Conservation (phyloP, 2,329 filamentous ascomycete species). For the Podosphaera xanthii region DNA sequence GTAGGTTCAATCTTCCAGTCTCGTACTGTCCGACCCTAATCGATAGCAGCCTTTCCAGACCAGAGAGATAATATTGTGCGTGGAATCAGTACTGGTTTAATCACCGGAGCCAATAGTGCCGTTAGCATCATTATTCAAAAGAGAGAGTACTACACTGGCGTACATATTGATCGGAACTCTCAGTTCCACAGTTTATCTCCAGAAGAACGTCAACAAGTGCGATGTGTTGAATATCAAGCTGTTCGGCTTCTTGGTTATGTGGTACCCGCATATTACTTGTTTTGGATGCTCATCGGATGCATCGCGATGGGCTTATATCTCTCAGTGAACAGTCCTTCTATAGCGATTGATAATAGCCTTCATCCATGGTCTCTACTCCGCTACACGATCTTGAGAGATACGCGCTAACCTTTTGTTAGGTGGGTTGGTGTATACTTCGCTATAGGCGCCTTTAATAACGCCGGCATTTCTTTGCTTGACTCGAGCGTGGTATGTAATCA, state of each 20-base stretch:
- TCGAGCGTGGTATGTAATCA: slow-evolving; percentile 1
- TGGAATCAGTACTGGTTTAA: background rate
- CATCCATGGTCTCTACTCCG: slow-evolving; percentile 2
- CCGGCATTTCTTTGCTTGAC: slow-evolving; percentile 3
- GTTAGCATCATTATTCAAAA: background rate
- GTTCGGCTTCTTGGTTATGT: slow-evolving; percentile 33
- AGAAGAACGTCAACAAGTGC: slow-evolving; percentile 29
- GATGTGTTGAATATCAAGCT: slow-evolving; percentile 38
- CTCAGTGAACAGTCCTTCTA: slow-evolving; percentile 17
- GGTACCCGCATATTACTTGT: slow-evolving; percentile 34
- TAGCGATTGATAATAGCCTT: background rate
- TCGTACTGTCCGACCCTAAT: background rate
- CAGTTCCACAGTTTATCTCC: slow-evolving; percentile 28
- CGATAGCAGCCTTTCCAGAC: background rate
- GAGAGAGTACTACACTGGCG: background rate
- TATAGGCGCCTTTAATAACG: slow-evolving; percentile 2
- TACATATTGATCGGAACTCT: slow-evolving; percentile 21
- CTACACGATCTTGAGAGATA: background rate
- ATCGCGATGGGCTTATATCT: slow-evolving; percentile 36
- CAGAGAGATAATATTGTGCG: background rate
- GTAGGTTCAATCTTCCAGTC: background rate
- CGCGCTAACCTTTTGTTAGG: background rate
- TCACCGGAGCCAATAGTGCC: background rate
- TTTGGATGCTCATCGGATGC: slow-evolving; percentile 32
- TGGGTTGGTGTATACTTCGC: background rate